Conservation (phyloP, 2,329 filamentous ascomycete species). For the Karstenula rhodostoma region DNA sequence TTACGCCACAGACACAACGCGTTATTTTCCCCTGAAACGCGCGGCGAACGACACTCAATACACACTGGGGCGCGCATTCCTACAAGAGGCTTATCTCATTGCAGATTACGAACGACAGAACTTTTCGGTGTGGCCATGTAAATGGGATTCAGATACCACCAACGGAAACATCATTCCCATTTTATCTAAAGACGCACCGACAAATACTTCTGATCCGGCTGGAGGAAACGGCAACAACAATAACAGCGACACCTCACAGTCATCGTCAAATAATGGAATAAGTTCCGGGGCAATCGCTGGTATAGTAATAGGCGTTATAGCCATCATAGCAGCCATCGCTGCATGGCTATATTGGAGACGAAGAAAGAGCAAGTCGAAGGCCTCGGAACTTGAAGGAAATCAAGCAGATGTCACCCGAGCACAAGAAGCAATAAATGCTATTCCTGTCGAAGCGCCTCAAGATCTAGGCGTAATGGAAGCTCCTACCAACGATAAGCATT, state of each 20-base stretch:
- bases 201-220: not conserved
- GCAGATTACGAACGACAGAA: constrained; percentile 37
- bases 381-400: not conserved
- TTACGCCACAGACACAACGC: constrained; percentile 50
- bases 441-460: not conserved
- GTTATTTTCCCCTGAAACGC: constrained; percentile 32
- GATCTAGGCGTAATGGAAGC: not conserved
- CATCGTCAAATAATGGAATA: not conserved
- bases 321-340: not conserved
- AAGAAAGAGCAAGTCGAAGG: not conserved
- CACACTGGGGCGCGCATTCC: constrained; percentile 36
- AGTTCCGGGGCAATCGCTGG: not conserved
- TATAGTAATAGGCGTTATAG: not conserved
- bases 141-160: not conserved
- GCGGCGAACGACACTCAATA: constrained; percentile 40
- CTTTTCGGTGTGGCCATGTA: constrained; percentile 27
- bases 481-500: not conserved
- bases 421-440: not conserved
- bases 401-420: not conserved
- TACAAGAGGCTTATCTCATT: constrained; percentile 41
- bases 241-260: not conserved
- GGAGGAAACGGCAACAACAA: not conserved
- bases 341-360: not conserved
- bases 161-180: not conserved
- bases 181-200: not conserved